Evolutionary conservation across 495 filamentous ascomycete genomes (phyloP), one percentile per base, ranked within the genome.

Genomic region (Trichocladium antarcticum): DNA sequence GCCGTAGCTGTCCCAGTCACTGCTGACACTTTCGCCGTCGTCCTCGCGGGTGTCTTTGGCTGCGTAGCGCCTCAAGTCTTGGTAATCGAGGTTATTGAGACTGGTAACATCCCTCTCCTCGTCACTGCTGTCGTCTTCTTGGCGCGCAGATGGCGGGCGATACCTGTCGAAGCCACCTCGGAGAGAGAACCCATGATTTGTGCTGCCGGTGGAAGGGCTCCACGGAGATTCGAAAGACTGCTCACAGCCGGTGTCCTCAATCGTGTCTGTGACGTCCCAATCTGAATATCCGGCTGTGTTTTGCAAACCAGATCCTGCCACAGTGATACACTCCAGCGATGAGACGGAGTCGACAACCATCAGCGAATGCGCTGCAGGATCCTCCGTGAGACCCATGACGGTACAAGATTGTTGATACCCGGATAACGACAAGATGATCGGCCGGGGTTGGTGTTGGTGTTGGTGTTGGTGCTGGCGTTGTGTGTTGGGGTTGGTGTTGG

Each of bases 1-100:
- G 17, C 53, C 58, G 20, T 62, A 59, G 15, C 36, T 16, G 29
- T 57, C 57, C 63, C 63, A 65, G 53, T 65, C 54, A 39, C 54
- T 57, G 53, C 51, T 54, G 32, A 21, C 42, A 31, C 38, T 47
- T 44, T 54, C n/a, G 22, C 47, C 52, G 15, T 54, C 51, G 6
- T 51, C 49, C 1, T 49, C 38, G 15, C 14, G 38, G 5, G 32
- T 20, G 1, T 35, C 27, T 9, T 32, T n/a, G n/a, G n/a, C n/a
- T n/a, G n/a, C n/a, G 24, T 27, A 27, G 24, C 24, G 24, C 8
- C 24, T 27, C 16, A 21, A 24, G 24, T 45, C 43, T 2, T 40
- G 31, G 29, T 49, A 40, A 22, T 47, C 41, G 14, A 29, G 21
- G 1, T 29, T 10, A 19, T 5, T 14, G 5, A 16, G 14, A n/a